Evolutionary conservation across 2,329 filamentous ascomycete genomes (phyloP).

Genomic region (Xylaria sp.): DNA sequence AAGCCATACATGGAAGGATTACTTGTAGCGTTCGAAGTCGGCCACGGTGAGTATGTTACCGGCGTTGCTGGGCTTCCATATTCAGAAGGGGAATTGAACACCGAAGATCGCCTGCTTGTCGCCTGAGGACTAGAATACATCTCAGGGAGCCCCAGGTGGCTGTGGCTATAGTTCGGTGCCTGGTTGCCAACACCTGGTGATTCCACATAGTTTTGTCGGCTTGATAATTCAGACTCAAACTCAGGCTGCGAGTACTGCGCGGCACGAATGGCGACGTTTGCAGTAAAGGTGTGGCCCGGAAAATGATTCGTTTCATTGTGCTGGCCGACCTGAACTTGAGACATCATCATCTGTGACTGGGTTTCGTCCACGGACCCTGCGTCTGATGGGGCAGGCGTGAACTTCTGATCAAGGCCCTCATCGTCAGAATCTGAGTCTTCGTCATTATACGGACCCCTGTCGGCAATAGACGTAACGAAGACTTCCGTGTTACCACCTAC

Average conservation of each 20-base stretch:
- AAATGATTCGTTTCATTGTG: constrained; percentile 22
- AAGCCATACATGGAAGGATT: constrained; percentile 60
- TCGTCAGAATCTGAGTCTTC: constrained; percentile 24
- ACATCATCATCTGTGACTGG: constrained; percentile 18
- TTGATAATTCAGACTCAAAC: constrained; percentile 57
- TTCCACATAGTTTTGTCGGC: constrained; percentile 50
- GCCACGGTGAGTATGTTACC: constrained; percentile 59
- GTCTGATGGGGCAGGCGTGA: constrained; percentile 24
- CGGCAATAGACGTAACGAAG: constrained; percentile 6
- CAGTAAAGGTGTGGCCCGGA: constrained; percentile 6
- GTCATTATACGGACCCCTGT: constrained; percentile 7
- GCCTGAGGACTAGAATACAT: constrained; percentile 60
- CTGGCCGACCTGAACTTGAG: constrained; percentile 22
- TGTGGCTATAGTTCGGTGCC: constrained; percentile 42
- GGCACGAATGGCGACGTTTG: constrained; percentile 9
- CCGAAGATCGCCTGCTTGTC: constrained; percentile 58
- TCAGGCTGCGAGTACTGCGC: constrained; percentile 40
- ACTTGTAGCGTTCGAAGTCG: constrained; percentile 55
- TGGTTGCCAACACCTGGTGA: constrained; percentile 39
- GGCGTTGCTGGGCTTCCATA: constrained; percentile 55
- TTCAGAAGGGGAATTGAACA: constrained; percentile 58
- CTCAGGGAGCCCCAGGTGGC: constrained; percentile 56
- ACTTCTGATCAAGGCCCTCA: background rate
- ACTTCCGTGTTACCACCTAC: constrained; percentile 55
- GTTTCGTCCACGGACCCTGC: constrained; percentile 16